Base-by-base conservation (phyloP, 768 basidiomycete species). In the Russula griseocarnosa region DNA sequence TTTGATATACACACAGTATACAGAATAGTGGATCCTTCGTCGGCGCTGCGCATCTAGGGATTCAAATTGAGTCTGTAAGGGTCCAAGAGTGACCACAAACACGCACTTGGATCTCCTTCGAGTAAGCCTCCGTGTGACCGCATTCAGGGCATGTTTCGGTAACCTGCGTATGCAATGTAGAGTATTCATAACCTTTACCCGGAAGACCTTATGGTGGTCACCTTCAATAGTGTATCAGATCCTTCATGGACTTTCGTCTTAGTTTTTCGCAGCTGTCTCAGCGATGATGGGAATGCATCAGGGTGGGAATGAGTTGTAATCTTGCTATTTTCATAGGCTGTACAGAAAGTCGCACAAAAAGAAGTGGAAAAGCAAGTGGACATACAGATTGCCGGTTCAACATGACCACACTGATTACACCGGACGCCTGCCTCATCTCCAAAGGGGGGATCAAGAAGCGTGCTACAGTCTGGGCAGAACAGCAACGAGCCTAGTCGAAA, bases 391-490 rank as follows among this genome's bases (percentile, higher is more conserved):
- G 94, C 90, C 18, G 92, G 91, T 71, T 98, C 96, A 60, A 85
- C 79, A 69, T 90, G 86, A 2, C 82, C 84, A 73, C 96, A 99
- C 71, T 94, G 92, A 72, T 92, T 91, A 76, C 97, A 99, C 5
- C 74, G 77, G 34, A 98, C 88, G n/a, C 77, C 77, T 53, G 81
- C 79, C 69, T 92, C 86, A 50, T 87, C 85, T 51, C 87, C 88
- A 69, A 78, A 78, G 0, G 97, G 97, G 24, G 94, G 76, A 67
- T 87, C 84, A 16, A 98, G 86, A 42, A 99, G 79, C 1, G 92
- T 96, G 16, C 94, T 94, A 69, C 97, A 99, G 63, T 85, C 80
- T 1, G 93, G 92, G 76, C 97, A 99, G 77, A 99, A 98, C 46
- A 98, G 79, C 28, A 98, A 79, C 1, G 94, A 95, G 58, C 96